Percentiles rank a stretch among this genome's conserved stretches.
These are phyloP conservation scores for Lipomyces spencermartinsiae DNA, from an alignment of 805 yeast genomes.

Conservation along the genomic window DNA sequence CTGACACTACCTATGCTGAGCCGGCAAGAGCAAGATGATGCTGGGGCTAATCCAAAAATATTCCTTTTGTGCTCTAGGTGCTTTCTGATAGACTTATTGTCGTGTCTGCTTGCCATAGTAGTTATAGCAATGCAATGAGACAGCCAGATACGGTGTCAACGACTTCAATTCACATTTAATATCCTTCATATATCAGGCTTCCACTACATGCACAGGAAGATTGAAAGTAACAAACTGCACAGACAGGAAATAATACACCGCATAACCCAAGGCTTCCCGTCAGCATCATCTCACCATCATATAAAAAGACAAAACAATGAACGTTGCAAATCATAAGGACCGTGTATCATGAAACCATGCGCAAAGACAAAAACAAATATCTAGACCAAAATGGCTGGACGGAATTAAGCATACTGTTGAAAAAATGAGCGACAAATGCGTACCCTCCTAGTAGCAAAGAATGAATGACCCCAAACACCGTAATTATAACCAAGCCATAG, in stretches of 20 bases:
- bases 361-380: neutral
- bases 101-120: too few species aligned
- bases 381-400: neutral
- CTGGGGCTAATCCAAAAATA: too few species aligned
- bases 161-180: neutral
- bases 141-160: too few species aligned
- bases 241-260: too few species aligned
- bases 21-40: too few species aligned
- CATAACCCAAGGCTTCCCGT: neutral
- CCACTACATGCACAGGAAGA: neutral
- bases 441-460: neutral
- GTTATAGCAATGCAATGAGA: too few species aligned
- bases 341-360: neutral
- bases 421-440: neutral
- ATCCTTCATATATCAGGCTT: too few species aligned
- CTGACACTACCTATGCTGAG: too few species aligned
- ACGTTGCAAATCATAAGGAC: neutral
- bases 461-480: slow-evolving; percentile 2
- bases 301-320: neutral
- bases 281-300: neutral
- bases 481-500: neutral
- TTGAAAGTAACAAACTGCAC: neutral
- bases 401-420: neutral
- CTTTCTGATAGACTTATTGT: too few species aligned
- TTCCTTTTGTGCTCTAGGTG: too few species aligned